Base-by-base conservation (phyloP, 2,329 filamentous ascomycete species). In the Xylaria digitata region DNA sequence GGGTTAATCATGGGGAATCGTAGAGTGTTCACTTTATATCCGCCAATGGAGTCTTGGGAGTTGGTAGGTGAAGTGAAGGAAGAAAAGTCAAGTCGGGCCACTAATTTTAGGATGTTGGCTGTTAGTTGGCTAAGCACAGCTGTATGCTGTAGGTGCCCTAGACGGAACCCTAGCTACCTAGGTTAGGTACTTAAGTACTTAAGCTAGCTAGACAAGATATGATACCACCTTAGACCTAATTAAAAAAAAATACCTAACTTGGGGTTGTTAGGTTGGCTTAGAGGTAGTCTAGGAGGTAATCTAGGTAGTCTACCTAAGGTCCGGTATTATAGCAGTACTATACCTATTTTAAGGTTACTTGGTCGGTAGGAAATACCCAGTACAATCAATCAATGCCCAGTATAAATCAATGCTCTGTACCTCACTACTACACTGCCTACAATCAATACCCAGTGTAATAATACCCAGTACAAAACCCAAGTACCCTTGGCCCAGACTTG, bases 261-360 rank as follows among this genome's bases (percentile, higher is more conserved):
- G 26, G 26, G 26, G 50, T 21, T 53, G 32, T 21, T 40, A 17
- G 30, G 32, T 53, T 53, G 50, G 26, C 5, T 26, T 26, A 26
- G 26, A 26, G 26, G 26, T 26, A 26, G 26, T 26, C 26, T 2
- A 26, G 26, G 26, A 26, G 32, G 34, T 23, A 52, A 5, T 23
- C 23, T 49, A 37, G 30, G 43, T 45, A 55, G 6, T 26, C 26
- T 26, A 26, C 26, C 34, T 17, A 53, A 46, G 32, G 42, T 34
- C 37, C 13, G 37, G 11, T 40, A 40, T 2, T 40, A 11, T 40
- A 53, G 26, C n/a, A 37, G 15, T 50, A 4, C n/a, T 21, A 34
- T 15, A 37, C 50, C 53, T 55, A 55, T 55, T 55, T 55, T 43
- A 55, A 62, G 49, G 40, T 49, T 42, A 23, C 43, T 26, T 50